Evolutionary conservation across 352 stramenopile genomes (phyloP).

Genomic region (Pelagophyceae sp.): DNA sequence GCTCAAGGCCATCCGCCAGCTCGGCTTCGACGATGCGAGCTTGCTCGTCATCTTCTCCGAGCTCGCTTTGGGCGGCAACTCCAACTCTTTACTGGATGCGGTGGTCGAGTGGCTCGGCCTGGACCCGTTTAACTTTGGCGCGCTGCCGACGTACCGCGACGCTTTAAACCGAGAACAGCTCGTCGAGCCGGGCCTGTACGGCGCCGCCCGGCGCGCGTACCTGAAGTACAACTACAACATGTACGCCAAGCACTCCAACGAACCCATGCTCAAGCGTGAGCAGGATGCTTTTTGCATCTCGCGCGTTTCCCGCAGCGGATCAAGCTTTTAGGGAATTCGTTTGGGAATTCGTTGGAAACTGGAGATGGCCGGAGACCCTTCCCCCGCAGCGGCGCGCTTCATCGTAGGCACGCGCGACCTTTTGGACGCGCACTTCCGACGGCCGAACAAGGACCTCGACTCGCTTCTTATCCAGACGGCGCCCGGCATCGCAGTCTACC

Average conservation of each 20-base stretch:
- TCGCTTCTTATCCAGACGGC: neutral
- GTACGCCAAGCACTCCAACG: neutral
- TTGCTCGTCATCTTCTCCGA: constrained; percentile 7
- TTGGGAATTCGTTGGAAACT: too few relatives aligned
- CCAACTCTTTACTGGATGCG: neutral
- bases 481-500: neutral
- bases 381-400: too few relatives aligned
- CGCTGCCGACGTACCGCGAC: neutral
- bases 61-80: neutral
- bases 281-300: neutral
- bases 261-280: neutral
- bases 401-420: neutral
- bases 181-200: neutral
- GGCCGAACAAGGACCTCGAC: neutral
- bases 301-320: too few relatives aligned
- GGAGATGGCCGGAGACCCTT: too few relatives aligned
- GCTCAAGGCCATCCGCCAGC: neutral
- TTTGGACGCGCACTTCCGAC: neutral
- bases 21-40: neutral
- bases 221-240: neutral
- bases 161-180: neutral
- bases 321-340: too few relatives aligned
- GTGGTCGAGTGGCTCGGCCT: constrained; percentile 13
- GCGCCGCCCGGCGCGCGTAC: neutral
- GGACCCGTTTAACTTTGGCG: neutral